These are phyloP conservation scores for Botrytis fabae DNA, from an alignment of 2,329 filamentous ascomycete genomes.

Conservation along the genomic window DNA sequence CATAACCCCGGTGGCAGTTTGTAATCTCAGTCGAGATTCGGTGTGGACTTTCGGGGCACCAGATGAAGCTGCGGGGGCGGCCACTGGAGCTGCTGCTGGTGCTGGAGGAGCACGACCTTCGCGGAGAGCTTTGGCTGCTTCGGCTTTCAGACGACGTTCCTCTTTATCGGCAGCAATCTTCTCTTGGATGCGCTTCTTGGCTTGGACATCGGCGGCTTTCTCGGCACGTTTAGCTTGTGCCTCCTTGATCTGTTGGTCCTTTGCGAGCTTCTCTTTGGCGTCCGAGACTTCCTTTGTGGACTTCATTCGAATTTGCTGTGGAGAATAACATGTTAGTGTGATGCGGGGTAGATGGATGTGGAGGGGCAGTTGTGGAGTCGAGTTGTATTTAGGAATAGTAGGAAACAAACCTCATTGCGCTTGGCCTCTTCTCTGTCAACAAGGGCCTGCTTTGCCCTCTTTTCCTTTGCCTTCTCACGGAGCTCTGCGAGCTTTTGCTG, in stretches of 20 bases:
- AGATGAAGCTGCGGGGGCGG: slow-evolving; percentile 46
- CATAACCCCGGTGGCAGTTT: slow-evolving; percentile 73
- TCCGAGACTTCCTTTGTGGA: slow-evolving; percentile 87
- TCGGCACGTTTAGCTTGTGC: slow-evolving; percentile 83
- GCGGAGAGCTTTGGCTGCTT: slow-evolving; percentile 80
- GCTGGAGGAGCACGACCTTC: slow-evolving; percentile 64
- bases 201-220: slow-evolving; percentile 80
- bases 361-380: slow-evolving; percentile 4
- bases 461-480: slow-evolving; percentile 68
- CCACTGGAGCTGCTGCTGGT: slow-evolving; percentile 35
- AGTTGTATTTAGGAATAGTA: not conserved
- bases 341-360: not conserved
- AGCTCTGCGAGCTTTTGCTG: slow-evolving; percentile 75
- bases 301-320: slow-evolving; percentile 73
- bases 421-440: slow-evolving; percentile 80
- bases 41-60: slow-evolving; percentile 56
- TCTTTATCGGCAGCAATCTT: slow-evolving; percentile 95
- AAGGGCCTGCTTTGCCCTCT: slow-evolving; percentile 66
- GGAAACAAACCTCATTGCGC: slow-evolving; percentile 70
- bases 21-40: slow-evolving; percentile 79
- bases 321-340: not conserved
- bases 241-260: slow-evolving; percentile 90
- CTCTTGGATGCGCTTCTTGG: slow-evolving; percentile 84
- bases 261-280: slow-evolving; percentile 81
- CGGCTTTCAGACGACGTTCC: slow-evolving; percentile 80